These are phyloP conservation scores for Rhodamnia argentea DNA, from an alignment of 345 rosid genomes.

Conservation along the genomic window DNA sequence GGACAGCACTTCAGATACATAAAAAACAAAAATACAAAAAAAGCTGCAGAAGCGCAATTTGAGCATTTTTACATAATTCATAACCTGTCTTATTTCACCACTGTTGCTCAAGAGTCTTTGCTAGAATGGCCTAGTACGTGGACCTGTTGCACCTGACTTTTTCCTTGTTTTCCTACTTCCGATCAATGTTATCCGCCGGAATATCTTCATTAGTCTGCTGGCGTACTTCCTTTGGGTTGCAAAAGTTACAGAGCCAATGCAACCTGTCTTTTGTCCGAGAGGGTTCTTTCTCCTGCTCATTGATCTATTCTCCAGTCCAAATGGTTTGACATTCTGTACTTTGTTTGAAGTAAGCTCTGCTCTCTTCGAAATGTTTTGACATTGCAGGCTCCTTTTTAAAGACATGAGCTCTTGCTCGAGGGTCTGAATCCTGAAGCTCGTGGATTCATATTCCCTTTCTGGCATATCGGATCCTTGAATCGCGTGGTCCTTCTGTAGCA, in stretches of 20 bases:
- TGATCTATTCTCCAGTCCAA: conserved; percentile 25
- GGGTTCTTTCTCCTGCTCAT: conserved; percentile 42
- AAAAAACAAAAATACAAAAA: not conserved
- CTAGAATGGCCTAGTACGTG: not conserved
- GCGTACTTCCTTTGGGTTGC: conserved; percentile 47
- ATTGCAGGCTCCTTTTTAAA: conserved; percentile 39
- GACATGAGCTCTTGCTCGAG: conserved; percentile 56
- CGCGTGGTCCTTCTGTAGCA: conserved; percentile 28
- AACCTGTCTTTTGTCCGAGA: conserved; percentile 37
- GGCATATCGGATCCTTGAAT: conserved; percentile 21
- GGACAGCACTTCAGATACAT: not conserved
- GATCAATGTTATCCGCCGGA: conserved; percentile 26
- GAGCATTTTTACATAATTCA: not conserved
- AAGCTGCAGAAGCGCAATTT: not conserved
- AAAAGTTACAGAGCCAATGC: conserved; percentile 47
- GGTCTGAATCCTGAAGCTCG: conserved; percentile 71
- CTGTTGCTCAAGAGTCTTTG: not conserved
- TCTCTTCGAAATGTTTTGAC: conserved; percentile 22
- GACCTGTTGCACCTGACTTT: conserved; percentile 4
- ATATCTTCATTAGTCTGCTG: conserved; percentile 23
- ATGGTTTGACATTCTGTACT: conserved; percentile 14
- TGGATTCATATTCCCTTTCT: conserved; percentile 40
- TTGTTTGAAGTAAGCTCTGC: conserved; percentile 15
- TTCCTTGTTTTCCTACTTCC: conserved; percentile 41
- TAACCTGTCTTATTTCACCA: not conserved